Percentiles rank a stretch among this genome's conserved stretches.
Conservation (phyloP, 2,329 filamentous ascomycete genomes). For the Bretziella fagacearum region DNA sequence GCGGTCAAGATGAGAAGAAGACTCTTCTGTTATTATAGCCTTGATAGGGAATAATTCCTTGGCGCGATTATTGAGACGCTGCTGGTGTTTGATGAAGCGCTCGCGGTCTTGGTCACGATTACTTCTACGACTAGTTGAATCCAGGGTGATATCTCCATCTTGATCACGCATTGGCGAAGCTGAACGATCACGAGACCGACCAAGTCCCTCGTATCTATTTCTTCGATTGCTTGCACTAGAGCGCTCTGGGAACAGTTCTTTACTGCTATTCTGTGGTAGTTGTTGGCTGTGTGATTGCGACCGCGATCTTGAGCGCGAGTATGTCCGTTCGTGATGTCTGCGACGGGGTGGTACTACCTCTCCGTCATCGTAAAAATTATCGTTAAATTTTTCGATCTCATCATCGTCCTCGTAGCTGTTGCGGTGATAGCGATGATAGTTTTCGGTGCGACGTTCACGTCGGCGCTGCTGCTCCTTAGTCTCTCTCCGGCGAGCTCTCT, state of each 20-base stretch:
- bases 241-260: conserved; percentile 45
- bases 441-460: conserved; percentile 27
- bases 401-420: conserved; percentile 25
- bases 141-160: conserved; percentile 16
- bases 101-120: conserved; percentile 22
- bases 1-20: conserved; percentile 6
- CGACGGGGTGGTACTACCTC: conserved; percentile 24
- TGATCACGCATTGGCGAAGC: conserved; percentile 32
- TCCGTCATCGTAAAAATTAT: conserved; percentile 70
- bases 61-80: conserved; percentile 19
- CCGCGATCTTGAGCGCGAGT: conserved; percentile 17
- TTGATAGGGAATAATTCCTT: conserved; percentile 26
- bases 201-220: neutral
- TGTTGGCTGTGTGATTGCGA: too few relatives aligned
- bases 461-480: conserved; percentile 45
- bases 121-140: conserved; percentile 15
- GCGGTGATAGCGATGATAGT: conserved; percentile 25
- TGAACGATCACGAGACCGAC: conserved; percentile 20
- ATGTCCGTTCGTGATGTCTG: conserved; percentile 20
- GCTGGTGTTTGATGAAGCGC: conserved; percentile 22
- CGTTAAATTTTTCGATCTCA: conserved; percentile 45
- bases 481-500: conserved; percentile 43
- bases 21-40: conserved; percentile 12
- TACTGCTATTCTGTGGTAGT: too few relatives aligned
- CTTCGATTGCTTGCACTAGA: conserved; percentile 25